Evolutionary conservation across 2,329 filamentous ascomycete genomes (phyloP).

Genomic region (Ceratocystis cubensis): DNA sequence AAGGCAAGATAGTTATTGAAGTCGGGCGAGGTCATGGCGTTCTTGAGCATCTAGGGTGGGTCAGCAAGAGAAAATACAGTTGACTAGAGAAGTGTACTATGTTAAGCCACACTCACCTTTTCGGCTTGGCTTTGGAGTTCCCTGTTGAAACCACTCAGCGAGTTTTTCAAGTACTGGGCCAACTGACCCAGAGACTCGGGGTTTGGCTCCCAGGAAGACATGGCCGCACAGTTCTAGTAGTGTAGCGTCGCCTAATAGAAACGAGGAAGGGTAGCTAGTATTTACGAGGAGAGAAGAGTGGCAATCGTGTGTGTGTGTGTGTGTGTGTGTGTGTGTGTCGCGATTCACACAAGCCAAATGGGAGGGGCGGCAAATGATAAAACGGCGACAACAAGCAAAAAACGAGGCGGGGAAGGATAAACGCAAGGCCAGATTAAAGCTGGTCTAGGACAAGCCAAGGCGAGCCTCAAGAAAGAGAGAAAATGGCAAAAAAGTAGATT

Average conservation of each 20-base stretch:
- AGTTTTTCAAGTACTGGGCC: conserved; percentile 79
- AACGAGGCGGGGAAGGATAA: conserved; percentile 8
- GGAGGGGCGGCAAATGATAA: not conserved
- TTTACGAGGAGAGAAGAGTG: not conserved
- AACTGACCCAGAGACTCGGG: conserved; percentile 81
- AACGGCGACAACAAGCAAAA: not conserved
- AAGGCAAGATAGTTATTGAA: conserved; percentile 96
- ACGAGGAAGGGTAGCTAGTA: not conserved
- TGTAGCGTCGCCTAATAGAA: too few species aligned
- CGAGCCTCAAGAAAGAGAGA: not conserved
- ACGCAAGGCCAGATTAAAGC: conserved; percentile 2
- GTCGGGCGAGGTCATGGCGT: conserved; percentile 79
- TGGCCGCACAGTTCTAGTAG: conserved; percentile 31
- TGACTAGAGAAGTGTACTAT: not conserved
- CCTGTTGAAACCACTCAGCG: conserved; percentile 71
- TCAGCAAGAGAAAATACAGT: not conserved
- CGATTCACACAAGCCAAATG: not conserved
- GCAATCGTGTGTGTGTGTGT: not conserved
- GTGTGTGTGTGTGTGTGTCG: not conserved
- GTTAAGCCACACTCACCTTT: conserved; percentile 45
- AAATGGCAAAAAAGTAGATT: not conserved
- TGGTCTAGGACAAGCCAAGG: not conserved
- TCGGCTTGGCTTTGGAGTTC: conserved; percentile 80
- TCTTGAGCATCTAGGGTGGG: conserved; percentile 69
- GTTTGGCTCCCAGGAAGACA: conserved; percentile 80